Conservation (phyloP, 192 early-diverging fungal genomes). For the Jimgerdemannia flammicorona region DNA sequence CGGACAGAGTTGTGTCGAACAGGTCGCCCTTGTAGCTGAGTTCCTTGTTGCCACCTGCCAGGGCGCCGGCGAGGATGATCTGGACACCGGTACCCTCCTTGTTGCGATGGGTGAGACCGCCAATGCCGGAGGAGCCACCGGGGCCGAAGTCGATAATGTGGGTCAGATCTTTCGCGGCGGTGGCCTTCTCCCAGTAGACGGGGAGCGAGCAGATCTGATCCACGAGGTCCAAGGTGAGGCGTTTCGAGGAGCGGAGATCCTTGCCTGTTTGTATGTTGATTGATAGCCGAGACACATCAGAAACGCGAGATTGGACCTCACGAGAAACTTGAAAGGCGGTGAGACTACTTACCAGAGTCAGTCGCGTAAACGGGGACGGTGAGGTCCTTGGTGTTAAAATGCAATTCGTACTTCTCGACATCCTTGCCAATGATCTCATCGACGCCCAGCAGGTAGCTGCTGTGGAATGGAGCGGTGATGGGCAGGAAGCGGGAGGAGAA, state of each 20-base stretch:
- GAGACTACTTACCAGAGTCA: constrained; percentile 55
- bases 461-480: constrained; percentile 91
- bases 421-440: constrained; percentile 63
- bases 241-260: constrained; percentile 56
- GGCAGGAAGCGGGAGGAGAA: constrained; percentile 91
- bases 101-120: constrained; percentile 78
- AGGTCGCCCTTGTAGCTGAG: constrained; percentile 71
- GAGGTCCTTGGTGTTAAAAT: constrained; percentile 61
- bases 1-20: constrained; percentile 71
- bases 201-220: constrained; percentile 65
- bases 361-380: constrained; percentile 77
- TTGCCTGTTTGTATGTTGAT: constrained; percentile 30
- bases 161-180: constrained; percentile 55
- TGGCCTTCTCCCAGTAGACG: constrained; percentile 74
- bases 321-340: too few relatives aligned
- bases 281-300: background rate
- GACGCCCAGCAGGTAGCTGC: constrained; percentile 67
- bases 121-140: constrained; percentile 80
- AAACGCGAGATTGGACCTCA: background rate
- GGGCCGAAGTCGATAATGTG: constrained; percentile 97
- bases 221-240: constrained; percentile 66
- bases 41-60: constrained; percentile 59
- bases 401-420: constrained; percentile 58
- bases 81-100: constrained; percentile 81
- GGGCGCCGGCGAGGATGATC: constrained; percentile 62